These are phyloP conservation scores for Westerdykella aurantiaca DNA, from an alignment of 2,329 filamentous ascomycete species.

Conservation along the genomic window DNA sequence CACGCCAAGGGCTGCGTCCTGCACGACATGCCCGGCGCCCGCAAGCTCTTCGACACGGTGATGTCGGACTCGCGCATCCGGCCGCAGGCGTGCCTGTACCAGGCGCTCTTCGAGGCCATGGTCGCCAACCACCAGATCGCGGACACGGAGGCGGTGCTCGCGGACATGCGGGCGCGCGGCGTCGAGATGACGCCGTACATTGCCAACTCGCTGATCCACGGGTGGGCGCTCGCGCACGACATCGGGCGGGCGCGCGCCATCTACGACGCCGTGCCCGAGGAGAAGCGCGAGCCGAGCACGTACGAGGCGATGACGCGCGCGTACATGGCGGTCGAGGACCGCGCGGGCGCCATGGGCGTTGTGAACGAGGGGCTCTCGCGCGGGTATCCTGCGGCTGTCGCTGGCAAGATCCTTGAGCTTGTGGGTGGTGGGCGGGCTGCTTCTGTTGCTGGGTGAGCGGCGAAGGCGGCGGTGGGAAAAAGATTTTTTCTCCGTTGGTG, in stretches of 20 bases:
- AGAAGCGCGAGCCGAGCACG: conserved; percentile 88
- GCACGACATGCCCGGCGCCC: conserved; percentile 83
- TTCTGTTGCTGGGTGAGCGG: background rate
- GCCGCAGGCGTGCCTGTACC: conserved; percentile 81
- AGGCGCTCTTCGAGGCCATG: conserved; percentile 94
- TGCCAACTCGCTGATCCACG: conserved; percentile 95
- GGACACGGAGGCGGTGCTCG: conserved; percentile 63
- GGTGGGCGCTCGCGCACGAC: conserved; percentile 82
- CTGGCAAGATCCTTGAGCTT: conserved; percentile 88
- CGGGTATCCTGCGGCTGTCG: conserved; percentile 86
- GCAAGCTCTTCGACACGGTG: conserved; percentile 74
- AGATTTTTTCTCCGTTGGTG: conserved; percentile 1
- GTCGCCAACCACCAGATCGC: conserved; percentile 85
- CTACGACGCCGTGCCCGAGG: conserved; percentile 70
- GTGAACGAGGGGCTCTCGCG: conserved; percentile 86
- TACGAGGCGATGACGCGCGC: conserved; percentile 98
- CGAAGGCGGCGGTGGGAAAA: conserved; percentile 9
- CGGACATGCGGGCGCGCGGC: conserved; percentile 64
- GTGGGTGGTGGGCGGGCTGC: conserved; percentile 45
- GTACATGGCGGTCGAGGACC: conserved; percentile 77
- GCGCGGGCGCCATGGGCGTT: conserved; percentile 66
- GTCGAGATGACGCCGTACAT: conserved; percentile 95
- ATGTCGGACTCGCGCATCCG: conserved; percentile 61
- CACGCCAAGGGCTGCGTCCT: conserved; percentile 92
- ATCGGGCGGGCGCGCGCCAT: conserved; percentile 72